These are phyloP conservation scores for Lentinula guzmanii DNA, from an alignment of 768 basidiomycete species.

Conservation along the genomic window DNA sequence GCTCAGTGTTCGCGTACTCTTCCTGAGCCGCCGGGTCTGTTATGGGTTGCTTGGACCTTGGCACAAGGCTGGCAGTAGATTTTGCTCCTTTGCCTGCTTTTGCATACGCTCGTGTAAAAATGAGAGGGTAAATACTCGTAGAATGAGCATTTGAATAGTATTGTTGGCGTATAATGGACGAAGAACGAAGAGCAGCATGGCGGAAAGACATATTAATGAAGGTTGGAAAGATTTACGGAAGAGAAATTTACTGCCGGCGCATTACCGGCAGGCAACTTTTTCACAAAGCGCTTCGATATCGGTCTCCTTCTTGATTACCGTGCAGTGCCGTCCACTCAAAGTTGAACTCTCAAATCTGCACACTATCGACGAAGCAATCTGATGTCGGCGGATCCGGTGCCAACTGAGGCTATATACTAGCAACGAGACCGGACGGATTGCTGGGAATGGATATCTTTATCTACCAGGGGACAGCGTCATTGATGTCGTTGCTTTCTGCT, in stretches of 20 bases:
- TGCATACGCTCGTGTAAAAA: not conserved
- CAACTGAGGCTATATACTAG: not conserved
- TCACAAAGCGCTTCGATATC: not conserved
- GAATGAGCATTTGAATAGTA: no score
- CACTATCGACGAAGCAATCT: no score
- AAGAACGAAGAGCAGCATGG: not conserved
- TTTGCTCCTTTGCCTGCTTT: slow-evolving; percentile 21
- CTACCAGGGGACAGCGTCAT: not conserved
- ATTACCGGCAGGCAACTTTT: not conserved
- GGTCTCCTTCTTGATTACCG: not conserved
- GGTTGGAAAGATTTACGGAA: not conserved
- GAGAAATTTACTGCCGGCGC: not conserved
- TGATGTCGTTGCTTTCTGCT: not conserved
- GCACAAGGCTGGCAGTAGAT: slow-evolving; percentile 56
- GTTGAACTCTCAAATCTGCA: no score
- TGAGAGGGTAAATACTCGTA: not conserved
- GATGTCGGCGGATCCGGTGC: no score
- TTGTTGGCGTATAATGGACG: not conserved
- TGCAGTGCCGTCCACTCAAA: not conserved
- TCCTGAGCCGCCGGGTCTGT: slow-evolving; percentile 44
- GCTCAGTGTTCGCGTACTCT: slow-evolving; percentile 59
- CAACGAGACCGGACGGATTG: not conserved
- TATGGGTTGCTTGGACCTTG: slow-evolving; percentile 61
- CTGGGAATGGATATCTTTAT: not conserved
- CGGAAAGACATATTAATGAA: not conserved